Conservation (phyloP, 371 early-diverging fungal genomes). For the Funneliformis caledonium region DNA sequence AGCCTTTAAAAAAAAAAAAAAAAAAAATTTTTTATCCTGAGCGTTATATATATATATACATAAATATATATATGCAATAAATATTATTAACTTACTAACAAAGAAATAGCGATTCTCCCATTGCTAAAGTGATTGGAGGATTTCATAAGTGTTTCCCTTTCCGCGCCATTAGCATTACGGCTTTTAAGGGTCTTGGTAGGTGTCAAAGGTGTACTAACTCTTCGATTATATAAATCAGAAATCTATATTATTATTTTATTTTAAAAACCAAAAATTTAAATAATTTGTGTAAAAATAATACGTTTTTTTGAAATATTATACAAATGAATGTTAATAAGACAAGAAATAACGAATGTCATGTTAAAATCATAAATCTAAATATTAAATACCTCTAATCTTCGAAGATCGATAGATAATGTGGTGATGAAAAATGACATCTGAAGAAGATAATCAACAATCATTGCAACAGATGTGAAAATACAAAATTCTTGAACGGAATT, state of each 20-base stretch:
- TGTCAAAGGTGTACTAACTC: neutral
- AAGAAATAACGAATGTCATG: neutral
- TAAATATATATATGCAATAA: neutral
- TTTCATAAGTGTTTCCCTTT: neutral
- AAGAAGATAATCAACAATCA: conserved; percentile 71
- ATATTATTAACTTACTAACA: conserved; percentile 5
- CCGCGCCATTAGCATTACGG: neutral
- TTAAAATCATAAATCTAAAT: neutral
- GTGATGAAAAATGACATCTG: conserved; percentile 76
- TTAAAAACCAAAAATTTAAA: neutral
- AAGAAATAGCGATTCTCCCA: neutral
- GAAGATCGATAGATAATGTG: conserved; percentile 76
- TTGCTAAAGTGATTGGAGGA: neutral
- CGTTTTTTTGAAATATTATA: neutral
- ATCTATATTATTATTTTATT: conserved; percentile 3
- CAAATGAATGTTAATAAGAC: neutral
- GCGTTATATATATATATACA: neutral
- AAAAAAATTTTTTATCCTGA: neutral
- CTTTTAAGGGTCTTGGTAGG: neutral
- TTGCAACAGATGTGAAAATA: conserved; percentile 62
- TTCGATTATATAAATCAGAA: conserved; percentile 16
- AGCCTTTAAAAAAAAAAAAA: neutral
- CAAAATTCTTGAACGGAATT: conserved; percentile 74
- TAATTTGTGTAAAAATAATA: neutral
- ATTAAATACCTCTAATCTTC: conserved; percentile 59